These are phyloP conservation scores for Scheffersomyces illinoinensis DNA, from an alignment of 1,139 yeast genomes.

Conservation along the genomic window DNA sequence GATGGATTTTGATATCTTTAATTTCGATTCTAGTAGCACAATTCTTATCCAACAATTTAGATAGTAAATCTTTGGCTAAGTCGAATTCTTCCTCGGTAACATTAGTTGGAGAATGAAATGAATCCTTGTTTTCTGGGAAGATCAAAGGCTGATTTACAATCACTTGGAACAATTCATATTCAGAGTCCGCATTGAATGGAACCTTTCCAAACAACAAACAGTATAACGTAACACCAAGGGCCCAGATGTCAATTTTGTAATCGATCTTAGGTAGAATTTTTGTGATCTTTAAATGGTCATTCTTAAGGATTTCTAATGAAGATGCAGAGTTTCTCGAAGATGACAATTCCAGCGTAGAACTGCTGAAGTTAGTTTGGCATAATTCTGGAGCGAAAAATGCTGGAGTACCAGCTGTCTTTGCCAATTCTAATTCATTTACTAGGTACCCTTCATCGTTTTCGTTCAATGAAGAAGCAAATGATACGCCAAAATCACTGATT, in stretches of 20 bases:
- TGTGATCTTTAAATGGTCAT: slow-evolving; percentile 19
- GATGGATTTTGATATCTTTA: slow-evolving; percentile 73
- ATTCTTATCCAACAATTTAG: slow-evolving; percentile 66
- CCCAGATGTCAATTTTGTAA: slow-evolving; percentile 92
- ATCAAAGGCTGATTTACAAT: slow-evolving; percentile 65
- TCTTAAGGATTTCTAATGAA: slow-evolving; percentile 23
- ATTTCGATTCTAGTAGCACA: slow-evolving; percentile 71
- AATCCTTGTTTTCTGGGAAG: slow-evolving; percentile 54
- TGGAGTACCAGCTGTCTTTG: slow-evolving; percentile 90
- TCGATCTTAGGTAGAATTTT: slow-evolving; percentile 52
- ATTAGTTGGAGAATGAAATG: slow-evolving; percentile 39
- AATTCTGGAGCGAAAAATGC: slow-evolving; percentile 83
- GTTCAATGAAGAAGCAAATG: slow-evolving; percentile 71
- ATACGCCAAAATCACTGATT: slow-evolving; percentile 96
- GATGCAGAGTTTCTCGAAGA: slow-evolving; percentile 14
- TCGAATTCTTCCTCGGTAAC: slow-evolving; percentile 52
- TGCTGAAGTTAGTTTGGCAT: slow-evolving; percentile 49
- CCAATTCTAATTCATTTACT: slow-evolving; percentile 73
- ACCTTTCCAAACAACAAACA: slow-evolving; percentile 85
- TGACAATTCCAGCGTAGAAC: slow-evolving; percentile 5
- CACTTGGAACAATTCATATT: slow-evolving; percentile 80
- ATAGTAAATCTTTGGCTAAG: slow-evolving; percentile 66
- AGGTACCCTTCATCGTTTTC: slow-evolving; percentile 46
- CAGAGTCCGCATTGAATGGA: slow-evolving; percentile 90
- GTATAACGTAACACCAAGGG: slow-evolving; percentile 88